phyloP scores from a whole-genome alignment of 331 rosid genomes.

The Dryas integrifolia region DNA sequence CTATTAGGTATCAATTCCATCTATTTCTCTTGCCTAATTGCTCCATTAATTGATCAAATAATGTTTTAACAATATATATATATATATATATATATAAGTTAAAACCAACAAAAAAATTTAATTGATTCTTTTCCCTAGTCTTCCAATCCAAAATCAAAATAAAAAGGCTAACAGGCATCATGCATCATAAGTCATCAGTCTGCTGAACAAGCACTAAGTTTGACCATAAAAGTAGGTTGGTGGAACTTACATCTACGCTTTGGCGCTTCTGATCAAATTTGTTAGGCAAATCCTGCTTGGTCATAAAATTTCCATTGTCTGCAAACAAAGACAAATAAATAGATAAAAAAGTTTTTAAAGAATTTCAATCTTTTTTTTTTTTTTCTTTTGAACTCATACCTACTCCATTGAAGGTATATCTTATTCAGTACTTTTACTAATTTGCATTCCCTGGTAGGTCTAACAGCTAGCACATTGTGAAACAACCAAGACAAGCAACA shows the following conservation, averaged over 20 bases:
- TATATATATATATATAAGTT: neutral
- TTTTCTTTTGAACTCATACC: too few species aligned
- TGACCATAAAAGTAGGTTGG: neutral
- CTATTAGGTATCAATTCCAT: neutral
- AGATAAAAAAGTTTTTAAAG: neutral
- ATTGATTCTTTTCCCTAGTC: neutral
- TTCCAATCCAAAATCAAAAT: neutral
- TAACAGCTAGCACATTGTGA: neutral
- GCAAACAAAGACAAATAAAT: slow-evolving; percentile 16
- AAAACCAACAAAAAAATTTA: neutral
- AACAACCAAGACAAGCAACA: neutral
- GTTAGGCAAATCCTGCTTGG: slow-evolving; percentile 26
- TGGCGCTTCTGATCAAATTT: slow-evolving; percentile 35
- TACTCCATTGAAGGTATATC: too few species aligned
- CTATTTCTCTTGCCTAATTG: neutral
- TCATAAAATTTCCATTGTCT: slow-evolving; percentile 41
- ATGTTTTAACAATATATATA: neutral
- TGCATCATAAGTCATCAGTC: neutral
- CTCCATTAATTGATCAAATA: neutral
- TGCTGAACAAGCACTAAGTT: neutral
- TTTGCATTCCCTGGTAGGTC: neutral
- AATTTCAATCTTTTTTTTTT: neutral
- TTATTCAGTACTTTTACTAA: neutral
- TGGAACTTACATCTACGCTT: slow-evolving; percentile 46
- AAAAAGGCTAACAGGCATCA: neutral